A percentile compares a stretch with the other conserved stretches of the same genome.
phyloP scores from a whole-genome alignment of 441 rosid genomes.

The Pelargonium hybrid region DNA sequence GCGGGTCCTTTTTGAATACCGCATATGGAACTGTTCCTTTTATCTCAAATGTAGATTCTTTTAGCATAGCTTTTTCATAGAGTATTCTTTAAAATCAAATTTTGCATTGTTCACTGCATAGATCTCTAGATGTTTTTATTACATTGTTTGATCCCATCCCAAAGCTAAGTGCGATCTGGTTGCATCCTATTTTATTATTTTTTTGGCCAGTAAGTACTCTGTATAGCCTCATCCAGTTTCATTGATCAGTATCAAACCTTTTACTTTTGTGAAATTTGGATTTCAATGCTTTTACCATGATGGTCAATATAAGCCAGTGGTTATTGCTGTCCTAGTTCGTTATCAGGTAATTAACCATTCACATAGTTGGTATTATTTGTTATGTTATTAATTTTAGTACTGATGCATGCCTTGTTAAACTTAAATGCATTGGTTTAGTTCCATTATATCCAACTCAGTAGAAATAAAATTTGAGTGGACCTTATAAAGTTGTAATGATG shows the following conservation, averaged over 20 bases:
- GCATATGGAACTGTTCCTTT: not conserved
- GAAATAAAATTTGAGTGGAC: no score
- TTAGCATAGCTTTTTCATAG: not conserved
- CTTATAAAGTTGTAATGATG: no score
- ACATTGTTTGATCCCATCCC: not conserved
- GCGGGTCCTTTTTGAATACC: not conserved
- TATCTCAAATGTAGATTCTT: not conserved
- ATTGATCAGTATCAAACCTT: no score
- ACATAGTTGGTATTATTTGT: not conserved
- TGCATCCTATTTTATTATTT: not conserved
- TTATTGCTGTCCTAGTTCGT: not conserved
- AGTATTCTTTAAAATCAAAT: not conserved
- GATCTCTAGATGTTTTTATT: not conserved
- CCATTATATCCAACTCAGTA: no score
- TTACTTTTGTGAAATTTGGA: no score
- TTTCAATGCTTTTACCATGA: no score
- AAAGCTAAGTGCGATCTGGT: not conserved
- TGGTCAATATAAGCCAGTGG: not conserved
- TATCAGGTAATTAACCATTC: not conserved
- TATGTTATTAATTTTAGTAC: no score
- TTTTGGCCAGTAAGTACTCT: not conserved
- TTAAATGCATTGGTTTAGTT: no score
- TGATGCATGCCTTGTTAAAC: no score
- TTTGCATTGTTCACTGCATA: not conserved
- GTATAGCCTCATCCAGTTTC: no score